A percentile compares a stretch with the other conserved stretches of the same genome.
Evolutionary conservation across 2,329 filamentous ascomycete genomes (phyloP).

Genomic region (Fusarium sp.): DNA sequence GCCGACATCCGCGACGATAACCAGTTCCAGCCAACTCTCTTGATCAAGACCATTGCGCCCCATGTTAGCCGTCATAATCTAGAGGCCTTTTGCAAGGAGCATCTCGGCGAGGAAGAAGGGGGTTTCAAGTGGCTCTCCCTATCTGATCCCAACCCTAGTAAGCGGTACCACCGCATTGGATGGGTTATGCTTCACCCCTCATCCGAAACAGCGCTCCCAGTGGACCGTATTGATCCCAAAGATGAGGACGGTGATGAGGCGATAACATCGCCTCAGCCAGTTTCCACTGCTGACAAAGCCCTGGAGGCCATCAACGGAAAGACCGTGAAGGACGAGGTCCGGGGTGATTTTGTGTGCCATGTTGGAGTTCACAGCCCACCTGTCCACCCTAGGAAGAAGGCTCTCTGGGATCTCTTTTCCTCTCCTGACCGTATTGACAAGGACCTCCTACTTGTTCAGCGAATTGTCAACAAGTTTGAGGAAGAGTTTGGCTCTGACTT

Average conservation of each 20-base stretch:
- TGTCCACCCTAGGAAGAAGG: conserved; percentile 89
- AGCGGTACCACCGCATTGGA: conserved; percentile 96
- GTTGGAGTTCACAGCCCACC: conserved; percentile 96
- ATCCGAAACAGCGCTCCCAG: conserved; percentile 74
- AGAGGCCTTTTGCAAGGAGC: conserved; percentile 94
- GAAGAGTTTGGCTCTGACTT: conserved; percentile 83
- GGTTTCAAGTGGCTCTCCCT: conserved; percentile 97
- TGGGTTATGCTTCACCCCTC: conserved; percentile 97
- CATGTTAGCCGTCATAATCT: conserved; percentile 95
- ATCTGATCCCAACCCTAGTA: conserved; percentile 96
- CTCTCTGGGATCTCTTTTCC: conserved; percentile 96
- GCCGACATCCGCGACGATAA: conserved; percentile 92
- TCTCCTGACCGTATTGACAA: conserved; percentile 93
- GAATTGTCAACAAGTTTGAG: conserved; percentile 88
- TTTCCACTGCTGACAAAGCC: conserved; percentile 84
- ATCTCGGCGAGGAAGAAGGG: conserved; percentile 90
- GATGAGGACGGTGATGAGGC: conserved; percentile 75
- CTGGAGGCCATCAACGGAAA: conserved; percentile 97
- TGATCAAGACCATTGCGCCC: conserved; percentile 98
- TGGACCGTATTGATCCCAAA: conserved; percentile 81
- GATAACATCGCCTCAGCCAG: conserved; percentile 66
- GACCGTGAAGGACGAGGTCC: conserved; percentile 93
- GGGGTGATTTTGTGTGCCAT: conserved; percentile 97
- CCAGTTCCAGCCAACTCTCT: conserved; percentile 88
- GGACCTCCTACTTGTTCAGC: conserved; percentile 86